Percentiles rank a stretch among this genome's conserved stretches.
Evolutionary conservation across 495 filamentous ascomycete species (phyloP).

Genomic region (Tuber brumale): DNA sequence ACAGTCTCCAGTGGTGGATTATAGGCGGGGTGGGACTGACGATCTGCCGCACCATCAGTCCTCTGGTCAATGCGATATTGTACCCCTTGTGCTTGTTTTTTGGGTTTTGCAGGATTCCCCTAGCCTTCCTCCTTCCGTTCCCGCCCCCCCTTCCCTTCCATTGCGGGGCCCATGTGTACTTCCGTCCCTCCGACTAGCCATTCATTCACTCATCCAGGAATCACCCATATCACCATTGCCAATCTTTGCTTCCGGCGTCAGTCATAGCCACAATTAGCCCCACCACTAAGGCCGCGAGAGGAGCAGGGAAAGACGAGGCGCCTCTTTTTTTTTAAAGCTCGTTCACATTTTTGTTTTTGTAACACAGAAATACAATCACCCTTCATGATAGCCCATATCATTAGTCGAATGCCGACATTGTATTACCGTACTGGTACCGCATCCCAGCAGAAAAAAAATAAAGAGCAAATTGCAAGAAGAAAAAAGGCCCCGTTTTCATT

Average conservation of each 20-base stretch:
- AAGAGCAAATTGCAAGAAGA: conserved; percentile 13
- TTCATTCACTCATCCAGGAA: not conserved
- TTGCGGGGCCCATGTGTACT: not conserved
- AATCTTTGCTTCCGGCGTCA: not conserved
- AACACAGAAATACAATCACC: conserved; percentile 8
- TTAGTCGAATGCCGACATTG: conserved; percentile 1
- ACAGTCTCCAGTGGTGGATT: not conserved
- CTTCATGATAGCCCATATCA: not conserved
- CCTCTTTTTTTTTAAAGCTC: not conserved
- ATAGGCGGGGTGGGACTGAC: not conserved
- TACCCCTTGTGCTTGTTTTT: not conserved
- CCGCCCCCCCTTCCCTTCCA: not conserved
- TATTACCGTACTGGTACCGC: not conserved
- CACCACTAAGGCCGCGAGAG: conserved; percentile 11
- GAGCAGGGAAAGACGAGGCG: not conserved
- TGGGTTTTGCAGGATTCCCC: conserved; percentile 9
- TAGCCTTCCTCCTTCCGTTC: not conserved
- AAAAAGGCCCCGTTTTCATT: conserved; percentile 6
- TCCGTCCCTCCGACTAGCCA: not conserved
- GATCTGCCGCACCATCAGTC: not conserved
- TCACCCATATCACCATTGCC: not conserved
- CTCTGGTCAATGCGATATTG: not conserved
- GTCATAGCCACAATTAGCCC: not conserved
- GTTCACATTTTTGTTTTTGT: conserved; percentile 23
- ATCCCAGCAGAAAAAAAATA: conserved; percentile 11